These are phyloP conservation scores for Wickerhamiella sergipiensis DNA, from an alignment of 805 yeast species.

Conservation along the genomic window DNA sequence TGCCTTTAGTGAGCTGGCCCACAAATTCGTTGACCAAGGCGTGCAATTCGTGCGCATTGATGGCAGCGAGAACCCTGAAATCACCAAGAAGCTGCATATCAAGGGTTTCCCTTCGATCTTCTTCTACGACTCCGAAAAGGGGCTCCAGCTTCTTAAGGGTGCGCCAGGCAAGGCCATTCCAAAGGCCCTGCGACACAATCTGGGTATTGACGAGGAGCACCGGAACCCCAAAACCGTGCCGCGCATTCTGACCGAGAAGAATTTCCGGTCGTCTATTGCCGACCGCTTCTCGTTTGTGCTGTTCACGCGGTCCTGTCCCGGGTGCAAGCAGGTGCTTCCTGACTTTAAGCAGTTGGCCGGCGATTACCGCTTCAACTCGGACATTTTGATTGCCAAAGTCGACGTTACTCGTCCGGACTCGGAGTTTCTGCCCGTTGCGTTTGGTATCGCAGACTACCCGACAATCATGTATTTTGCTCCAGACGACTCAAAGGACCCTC, in stretches of 20 bases:
- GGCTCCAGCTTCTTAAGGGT: background rate
- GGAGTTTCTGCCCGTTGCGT: background rate
- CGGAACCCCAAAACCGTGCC: background rate
- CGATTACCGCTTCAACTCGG: slow-evolving; percentile 22
- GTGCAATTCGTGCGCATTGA: slow-evolving; percentile 36
- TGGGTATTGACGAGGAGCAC: background rate
- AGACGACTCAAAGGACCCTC: background rate
- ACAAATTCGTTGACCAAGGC: background rate
- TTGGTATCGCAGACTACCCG: slow-evolving; percentile 1
- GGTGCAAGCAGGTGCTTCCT: slow-evolving; percentile 24
- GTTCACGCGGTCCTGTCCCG: background rate
- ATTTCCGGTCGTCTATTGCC: background rate
- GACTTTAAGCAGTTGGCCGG: slow-evolving; percentile 22
- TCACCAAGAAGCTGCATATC: slow-evolving; percentile 37
- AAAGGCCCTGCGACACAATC: background rate
- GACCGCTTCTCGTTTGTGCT: slow-evolving; percentile 2
- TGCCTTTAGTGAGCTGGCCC: background rate
- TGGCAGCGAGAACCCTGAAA: slow-evolving; percentile 42
- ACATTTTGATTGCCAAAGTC: slow-evolving; percentile 2
- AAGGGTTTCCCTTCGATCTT: slow-evolving; percentile 53
- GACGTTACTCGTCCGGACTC: slow-evolving; percentile 2
- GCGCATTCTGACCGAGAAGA: background rate
- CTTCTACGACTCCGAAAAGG: slow-evolving; percentile 21
- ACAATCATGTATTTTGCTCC: slow-evolving; percentile 3
- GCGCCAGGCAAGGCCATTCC: background rate